Percentiles rank a stretch among this genome's conserved stretches.
phyloP scores from a whole-genome alignment of 495 filamentous ascomycete species.

The Penicillium lagena region DNA sequence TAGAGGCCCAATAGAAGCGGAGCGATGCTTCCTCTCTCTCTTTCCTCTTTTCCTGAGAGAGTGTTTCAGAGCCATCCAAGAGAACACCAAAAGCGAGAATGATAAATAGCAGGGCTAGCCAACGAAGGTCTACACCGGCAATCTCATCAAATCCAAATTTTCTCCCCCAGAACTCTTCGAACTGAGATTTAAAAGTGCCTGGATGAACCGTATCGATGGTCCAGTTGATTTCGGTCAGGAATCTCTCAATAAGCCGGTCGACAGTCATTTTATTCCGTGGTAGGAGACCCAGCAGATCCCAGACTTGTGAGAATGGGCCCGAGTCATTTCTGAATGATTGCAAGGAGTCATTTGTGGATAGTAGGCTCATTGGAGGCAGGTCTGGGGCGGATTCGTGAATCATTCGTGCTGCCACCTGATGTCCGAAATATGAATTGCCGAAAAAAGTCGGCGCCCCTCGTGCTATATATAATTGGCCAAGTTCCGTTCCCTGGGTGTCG shows the following conservation, averaged over 20 bases:
- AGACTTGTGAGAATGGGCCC: slow-evolving; percentile 10
- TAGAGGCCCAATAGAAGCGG: slow-evolving; percentile 10
- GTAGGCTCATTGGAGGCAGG: slow-evolving; percentile 9
- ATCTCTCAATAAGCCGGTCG: slow-evolving; percentile 9
- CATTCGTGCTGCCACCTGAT: slow-evolving; percentile 11
- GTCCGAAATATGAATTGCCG: slow-evolving; percentile 12
- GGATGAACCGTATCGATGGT: slow-evolving; percentile 10
- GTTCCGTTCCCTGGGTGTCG: slow-evolving; percentile 3
- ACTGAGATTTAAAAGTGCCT: slow-evolving; percentile 7
- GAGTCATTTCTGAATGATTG: slow-evolving; percentile 12
- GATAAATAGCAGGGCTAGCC: slow-evolving; percentile 10
- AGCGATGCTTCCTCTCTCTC: slow-evolving; percentile 12
- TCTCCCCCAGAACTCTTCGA: slow-evolving; percentile 10
- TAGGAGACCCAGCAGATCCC: slow-evolving; percentile 9
- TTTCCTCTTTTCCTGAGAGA: slow-evolving; percentile 9
- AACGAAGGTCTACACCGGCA: slow-evolving; percentile 9
- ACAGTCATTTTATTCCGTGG: slow-evolving; percentile 12
- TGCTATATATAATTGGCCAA: slow-evolving; percentile 10
- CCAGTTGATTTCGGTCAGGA: slow-evolving; percentile 10
- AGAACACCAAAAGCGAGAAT: slow-evolving; percentile 10
- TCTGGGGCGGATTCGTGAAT: slow-evolving; percentile 12
- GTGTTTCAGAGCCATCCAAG: slow-evolving; percentile 1
- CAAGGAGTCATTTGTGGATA: slow-evolving; percentile 10
- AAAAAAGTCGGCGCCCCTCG: slow-evolving; percentile 10
- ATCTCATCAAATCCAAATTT: slow-evolving; percentile 14